These are phyloP conservation scores for Vigna hirtella DNA, from an alignment of 306 rosid genomes.

Conservation along the genomic window DNA sequence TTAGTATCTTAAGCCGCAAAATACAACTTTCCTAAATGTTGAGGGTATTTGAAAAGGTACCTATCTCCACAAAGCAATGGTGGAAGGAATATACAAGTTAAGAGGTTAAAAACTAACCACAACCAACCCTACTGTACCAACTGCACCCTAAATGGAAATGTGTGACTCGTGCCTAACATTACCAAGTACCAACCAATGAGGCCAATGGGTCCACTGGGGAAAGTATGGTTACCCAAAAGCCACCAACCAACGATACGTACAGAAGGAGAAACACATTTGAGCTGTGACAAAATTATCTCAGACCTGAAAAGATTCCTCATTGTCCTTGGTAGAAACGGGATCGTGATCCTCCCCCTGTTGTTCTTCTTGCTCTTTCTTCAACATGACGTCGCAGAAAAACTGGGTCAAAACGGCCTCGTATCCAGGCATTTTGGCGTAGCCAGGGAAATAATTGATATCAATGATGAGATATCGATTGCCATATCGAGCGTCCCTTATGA, in stretches of 20 bases:
- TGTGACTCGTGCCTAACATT: conserved; percentile 41
- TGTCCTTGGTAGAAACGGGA: conserved; percentile 41
- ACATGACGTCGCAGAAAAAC: conserved; percentile 76
- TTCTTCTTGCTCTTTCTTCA: conserved; percentile 46
- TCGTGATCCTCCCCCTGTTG: conserved; percentile 31
- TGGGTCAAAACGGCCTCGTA: conserved; percentile 81
- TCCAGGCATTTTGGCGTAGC: conserved; percentile 96
- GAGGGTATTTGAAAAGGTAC: conserved; percentile 59
- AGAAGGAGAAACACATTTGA: conserved; percentile 34
- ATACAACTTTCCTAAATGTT: conserved; percentile 66
- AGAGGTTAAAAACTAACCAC: conserved; percentile 62
- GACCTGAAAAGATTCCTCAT: conserved; percentile 51
- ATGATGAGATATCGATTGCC: conserved; percentile 84
- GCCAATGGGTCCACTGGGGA: conserved; percentile 48
- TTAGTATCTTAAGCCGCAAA: conserved; percentile 57
- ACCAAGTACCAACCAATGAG: conserved; percentile 33
- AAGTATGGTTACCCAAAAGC: conserved; percentile 50
- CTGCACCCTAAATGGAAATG: conserved; percentile 56
- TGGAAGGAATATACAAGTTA: conserved; percentile 75
- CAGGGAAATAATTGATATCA: conserved; percentile 95
- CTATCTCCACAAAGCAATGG: conserved; percentile 65
- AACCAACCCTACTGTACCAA: conserved; percentile 64
- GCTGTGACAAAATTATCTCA: conserved; percentile 25
- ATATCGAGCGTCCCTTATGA: conserved; percentile 75
- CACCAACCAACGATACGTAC: conserved; percentile 31